A percentile compares a stretch with the other conserved stretches of the same genome.
These are phyloP conservation scores for Lactarius deliciosus DNA, from an alignment of 768 basidiomycete species.

Conservation along the genomic window DNA sequence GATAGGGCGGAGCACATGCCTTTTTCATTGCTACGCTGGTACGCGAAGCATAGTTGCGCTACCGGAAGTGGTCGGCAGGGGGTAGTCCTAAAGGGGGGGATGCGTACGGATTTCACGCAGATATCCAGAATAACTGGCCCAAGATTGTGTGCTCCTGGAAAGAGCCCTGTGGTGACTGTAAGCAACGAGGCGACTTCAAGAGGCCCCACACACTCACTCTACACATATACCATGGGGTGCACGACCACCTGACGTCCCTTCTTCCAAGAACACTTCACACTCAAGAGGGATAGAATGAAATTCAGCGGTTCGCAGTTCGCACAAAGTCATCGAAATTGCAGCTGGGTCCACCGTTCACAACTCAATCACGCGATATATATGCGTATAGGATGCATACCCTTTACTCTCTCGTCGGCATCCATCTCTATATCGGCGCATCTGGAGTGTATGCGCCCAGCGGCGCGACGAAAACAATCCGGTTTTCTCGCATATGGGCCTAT, in stretches of 20 bases:
- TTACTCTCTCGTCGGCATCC: slow-evolving; percentile 26
- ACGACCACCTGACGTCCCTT: neutral
- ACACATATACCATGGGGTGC: slow-evolving; percentile 25
- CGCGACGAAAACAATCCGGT: slow-evolving; percentile 29
- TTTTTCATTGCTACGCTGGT: slow-evolving; percentile 26
- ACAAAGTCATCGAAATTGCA: slow-evolving; percentile 30
- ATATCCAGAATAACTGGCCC: slow-evolving; percentile 32
- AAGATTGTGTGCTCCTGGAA: slow-evolving; percentile 29
- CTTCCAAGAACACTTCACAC: slow-evolving; percentile 24
- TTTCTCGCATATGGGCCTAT: slow-evolving; percentile 15
- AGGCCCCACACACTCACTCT: slow-evolving; percentile 18
- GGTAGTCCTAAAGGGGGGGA: neutral
- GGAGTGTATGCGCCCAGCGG: slow-evolving; percentile 23
- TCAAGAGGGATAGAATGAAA: slow-evolving; percentile 28
- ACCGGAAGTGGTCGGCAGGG: neutral
- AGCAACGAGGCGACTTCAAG: neutral
- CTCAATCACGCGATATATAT: neutral
- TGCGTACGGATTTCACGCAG: slow-evolving; percentile 29
- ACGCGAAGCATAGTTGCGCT: slow-evolving; percentile 30
- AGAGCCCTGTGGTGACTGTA: slow-evolving; percentile 21
- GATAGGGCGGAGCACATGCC: slow-evolving; percentile 10
- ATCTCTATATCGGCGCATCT: slow-evolving; percentile 27
- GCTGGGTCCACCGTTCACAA: slow-evolving; percentile 8
- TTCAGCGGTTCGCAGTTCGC: slow-evolving; percentile 28
- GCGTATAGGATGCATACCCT: slow-evolving; percentile 19